Conservation (phyloP, 1,139 yeast species). For the Lodderomyces pseudojiufengensis region DNA sequence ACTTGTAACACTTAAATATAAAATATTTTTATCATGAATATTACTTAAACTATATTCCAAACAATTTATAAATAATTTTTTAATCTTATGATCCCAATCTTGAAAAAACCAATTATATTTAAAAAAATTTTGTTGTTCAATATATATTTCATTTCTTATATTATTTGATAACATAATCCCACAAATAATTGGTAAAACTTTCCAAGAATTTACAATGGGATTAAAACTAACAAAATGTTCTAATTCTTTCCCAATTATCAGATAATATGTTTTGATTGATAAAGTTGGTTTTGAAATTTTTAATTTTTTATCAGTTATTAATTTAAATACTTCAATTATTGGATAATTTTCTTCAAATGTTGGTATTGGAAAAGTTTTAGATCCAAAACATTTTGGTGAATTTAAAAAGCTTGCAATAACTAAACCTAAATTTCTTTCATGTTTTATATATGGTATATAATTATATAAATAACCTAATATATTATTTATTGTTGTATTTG, state of each 20-base stretch:
- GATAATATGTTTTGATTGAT: constrained; percentile 49
- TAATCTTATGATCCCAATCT: constrained; percentile 29
- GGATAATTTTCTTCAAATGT: constrained; percentile 33
- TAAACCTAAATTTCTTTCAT: constrained; percentile 52
- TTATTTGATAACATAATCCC: constrained; percentile 49
- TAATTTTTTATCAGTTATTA: constrained; percentile 49
- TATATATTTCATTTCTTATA: constrained; percentile 34
- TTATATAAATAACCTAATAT: constrained; percentile 53
- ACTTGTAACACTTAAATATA: constrained; percentile 31
- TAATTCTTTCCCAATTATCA: constrained; percentile 38
- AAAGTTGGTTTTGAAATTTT: constrained; percentile 62
- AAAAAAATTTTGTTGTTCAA: constrained; percentile 19
- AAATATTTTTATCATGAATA: constrained; percentile 22
- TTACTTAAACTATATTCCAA: constrained; percentile 24
- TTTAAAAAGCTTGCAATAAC: constrained; percentile 48
- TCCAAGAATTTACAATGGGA: constrained; percentile 45
- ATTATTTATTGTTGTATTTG: constrained; percentile 30
- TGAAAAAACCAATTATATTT: constrained; percentile 33
- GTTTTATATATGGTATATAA: constrained; percentile 60
- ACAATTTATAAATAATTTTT: constrained; percentile 22
- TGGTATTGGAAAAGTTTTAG: constrained; percentile 29
- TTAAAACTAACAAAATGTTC: constrained; percentile 28
- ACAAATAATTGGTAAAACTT: constrained; percentile 51
- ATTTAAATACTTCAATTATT: constrained; percentile 49
- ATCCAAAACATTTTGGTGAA: constrained; percentile 43